Conservation (phyloP, 441 rosid genomes). For the Gossypium schwendimanii region DNA sequence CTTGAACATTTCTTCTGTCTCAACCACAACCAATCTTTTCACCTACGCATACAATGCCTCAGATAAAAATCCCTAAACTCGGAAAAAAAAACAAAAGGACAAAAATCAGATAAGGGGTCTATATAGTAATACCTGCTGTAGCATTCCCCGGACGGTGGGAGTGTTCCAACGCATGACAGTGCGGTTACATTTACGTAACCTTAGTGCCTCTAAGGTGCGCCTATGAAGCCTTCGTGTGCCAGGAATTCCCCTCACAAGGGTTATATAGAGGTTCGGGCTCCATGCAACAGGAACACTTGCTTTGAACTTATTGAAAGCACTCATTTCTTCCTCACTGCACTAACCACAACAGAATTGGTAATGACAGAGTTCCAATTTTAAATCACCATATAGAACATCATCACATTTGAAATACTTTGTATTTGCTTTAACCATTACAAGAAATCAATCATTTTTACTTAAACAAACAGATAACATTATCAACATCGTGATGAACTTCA, state of each 20-base stretch:
- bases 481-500: not conserved
- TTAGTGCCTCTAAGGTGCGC: slow-evolving; percentile 82
- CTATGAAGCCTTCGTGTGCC: slow-evolving; percentile 90
- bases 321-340: slow-evolving; percentile 28
- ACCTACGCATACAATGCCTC: slow-evolving; percentile 42
- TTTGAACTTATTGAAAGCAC: slow-evolving; percentile 70
- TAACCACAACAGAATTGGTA: not conserved
- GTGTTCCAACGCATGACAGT: slow-evolving; percentile 81
- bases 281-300: slow-evolving; percentile 62
- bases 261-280: slow-evolving; percentile 75
- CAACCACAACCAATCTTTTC: slow-evolving; percentile 75
- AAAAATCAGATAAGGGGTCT: not conserved
- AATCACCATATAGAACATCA: not conserved
- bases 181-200: slow-evolving; percentile 78
- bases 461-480: not conserved
- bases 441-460: not conserved
- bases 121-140: slow-evolving; percentile 55
- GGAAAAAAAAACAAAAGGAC: not conserved
- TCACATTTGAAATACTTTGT: not conserved
- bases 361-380: not conserved
- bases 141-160: slow-evolving; percentile 81
- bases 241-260: slow-evolving; percentile 82
- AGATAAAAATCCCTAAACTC: not conserved
- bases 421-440: not conserved
- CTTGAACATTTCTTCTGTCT: slow-evolving; percentile 88